Percentiles rank a stretch among this genome's conserved stretches.
Conservation (phyloP, 2,329 filamentous ascomycete genomes). For the Chaetothyriales sp. region DNA sequence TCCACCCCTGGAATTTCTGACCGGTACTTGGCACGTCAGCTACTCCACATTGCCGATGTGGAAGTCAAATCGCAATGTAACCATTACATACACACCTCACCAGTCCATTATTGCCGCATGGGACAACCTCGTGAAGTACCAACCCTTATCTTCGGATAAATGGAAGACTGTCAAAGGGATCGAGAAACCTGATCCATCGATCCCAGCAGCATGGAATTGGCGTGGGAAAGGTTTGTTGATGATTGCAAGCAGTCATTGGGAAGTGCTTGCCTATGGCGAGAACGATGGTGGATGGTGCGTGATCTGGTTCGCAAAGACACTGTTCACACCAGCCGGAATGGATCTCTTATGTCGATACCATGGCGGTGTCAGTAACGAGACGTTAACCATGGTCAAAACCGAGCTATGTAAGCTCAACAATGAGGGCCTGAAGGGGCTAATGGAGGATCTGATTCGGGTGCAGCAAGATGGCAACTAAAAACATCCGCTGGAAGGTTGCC, state of each 20-base stretch:
- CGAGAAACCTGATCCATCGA: constrained; percentile 37
- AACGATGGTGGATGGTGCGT: constrained; percentile 49
- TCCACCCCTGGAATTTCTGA: constrained; percentile 47
- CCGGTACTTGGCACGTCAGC: constrained; percentile 58
- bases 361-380: constrained; percentile 46
- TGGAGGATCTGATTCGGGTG: constrained; percentile 35
- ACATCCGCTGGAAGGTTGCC: constrained; percentile 1
- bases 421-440: constrained; percentile 41
- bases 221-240: constrained; percentile 60
- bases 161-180: constrained; percentile 52
- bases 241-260: constrained; percentile 65
- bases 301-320: constrained; percentile 69
- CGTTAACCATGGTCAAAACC: constrained; percentile 42
- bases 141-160: constrained; percentile 38
- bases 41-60: constrained; percentile 70
- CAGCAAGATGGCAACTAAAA: constrained; percentile 19
- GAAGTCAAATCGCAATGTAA: constrained; percentile 64
- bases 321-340: constrained; percentile 70
- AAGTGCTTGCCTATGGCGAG: constrained; percentile 60
- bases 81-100: constrained; percentile 58
- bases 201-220: constrained; percentile 52
- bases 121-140: constrained; percentile 62
- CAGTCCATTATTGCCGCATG: constrained; percentile 34
- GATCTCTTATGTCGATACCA: constrained; percentile 59
- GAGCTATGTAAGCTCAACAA: constrained; percentile 41